phyloP scores from a whole-genome alignment of 2,329 filamentous ascomycete genomes.

The Hortaea sp. region DNA sequence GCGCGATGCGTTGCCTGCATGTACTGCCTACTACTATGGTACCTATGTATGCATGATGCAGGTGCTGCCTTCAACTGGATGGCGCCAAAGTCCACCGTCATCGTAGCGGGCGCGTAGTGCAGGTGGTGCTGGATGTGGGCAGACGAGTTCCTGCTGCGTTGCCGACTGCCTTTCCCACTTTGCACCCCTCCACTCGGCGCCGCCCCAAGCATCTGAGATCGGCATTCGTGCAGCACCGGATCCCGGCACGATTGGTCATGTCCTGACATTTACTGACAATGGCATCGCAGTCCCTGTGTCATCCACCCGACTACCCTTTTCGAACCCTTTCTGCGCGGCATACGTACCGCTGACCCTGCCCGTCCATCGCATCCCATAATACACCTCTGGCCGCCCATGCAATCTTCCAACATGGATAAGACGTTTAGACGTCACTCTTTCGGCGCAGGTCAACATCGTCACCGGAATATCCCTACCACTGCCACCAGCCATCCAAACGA shows the following conservation, averaged over 20 bases:
- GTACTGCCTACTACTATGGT: no score
- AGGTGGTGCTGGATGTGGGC: not conserved
- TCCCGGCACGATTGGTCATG: not conserved
- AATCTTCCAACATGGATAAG: not conserved
- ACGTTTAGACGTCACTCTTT: constrained; percentile 15
- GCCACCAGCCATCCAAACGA: constrained; percentile 37
- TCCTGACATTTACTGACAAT: not conserved
- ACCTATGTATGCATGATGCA: no score
- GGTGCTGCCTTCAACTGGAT: no score
- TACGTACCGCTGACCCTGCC: not conserved
- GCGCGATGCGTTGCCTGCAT: no score
- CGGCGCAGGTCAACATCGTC: constrained; percentile 18
- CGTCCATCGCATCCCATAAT: not conserved
- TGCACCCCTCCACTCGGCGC: not conserved
- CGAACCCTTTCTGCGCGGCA: not conserved
- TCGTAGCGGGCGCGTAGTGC: no score
- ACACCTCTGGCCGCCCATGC: not conserved
- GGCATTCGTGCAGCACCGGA: not conserved
- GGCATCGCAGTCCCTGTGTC: not conserved
- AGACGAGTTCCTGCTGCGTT: not conserved
- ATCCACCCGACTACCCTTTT: not conserved
- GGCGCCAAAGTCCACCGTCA: no score
- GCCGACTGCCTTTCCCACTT: not conserved
- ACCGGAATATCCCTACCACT: constrained; percentile 30
- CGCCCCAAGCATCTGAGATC: not conserved